Evolutionary conservation across 441 rosid species (phyloP).

Genomic region (Populus trichocarpa): DNA sequence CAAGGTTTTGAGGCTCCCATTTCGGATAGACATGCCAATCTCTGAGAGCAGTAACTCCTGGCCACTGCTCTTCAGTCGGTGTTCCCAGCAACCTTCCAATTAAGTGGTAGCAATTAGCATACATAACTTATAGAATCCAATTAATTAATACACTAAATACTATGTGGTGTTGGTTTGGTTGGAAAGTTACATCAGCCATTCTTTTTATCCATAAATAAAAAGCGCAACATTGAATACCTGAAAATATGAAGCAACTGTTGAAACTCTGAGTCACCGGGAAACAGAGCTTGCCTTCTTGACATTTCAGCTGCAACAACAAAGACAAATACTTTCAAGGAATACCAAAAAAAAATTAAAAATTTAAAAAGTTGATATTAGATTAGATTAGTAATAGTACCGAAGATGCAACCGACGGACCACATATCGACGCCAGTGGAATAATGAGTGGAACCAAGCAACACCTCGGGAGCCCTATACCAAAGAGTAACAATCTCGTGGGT

Average conservation of each 20-base stretch:
- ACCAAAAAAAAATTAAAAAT: background rate
- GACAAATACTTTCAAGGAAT: too few relatives aligned
- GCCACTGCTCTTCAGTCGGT: constrained; percentile 85
- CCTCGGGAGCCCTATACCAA: constrained; percentile 96
- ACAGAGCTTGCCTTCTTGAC: constrained; percentile 83
- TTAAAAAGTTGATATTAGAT: background rate
- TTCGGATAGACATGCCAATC: constrained; percentile 95
- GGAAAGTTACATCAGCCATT: background rate
- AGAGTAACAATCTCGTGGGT: constrained; percentile 97
- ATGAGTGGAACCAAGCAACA: constrained; percentile 81
- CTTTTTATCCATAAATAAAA: background rate
- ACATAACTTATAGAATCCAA: background rate
- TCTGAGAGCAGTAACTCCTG: constrained; percentile 71
- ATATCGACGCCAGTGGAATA: constrained; percentile 87
- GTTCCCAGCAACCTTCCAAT: constrained; percentile 75
- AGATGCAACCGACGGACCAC: constrained; percentile 99
- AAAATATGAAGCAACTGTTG: constrained; percentile 94
- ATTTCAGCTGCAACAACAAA: constrained; percentile 58
- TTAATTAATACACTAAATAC: background rate
- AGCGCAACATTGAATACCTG: constrained; percentile 42
- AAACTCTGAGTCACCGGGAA: constrained; percentile 94
- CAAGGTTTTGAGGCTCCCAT: constrained; percentile 82
- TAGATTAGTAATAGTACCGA: constrained; percentile 34
- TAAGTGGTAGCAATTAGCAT: background rate
- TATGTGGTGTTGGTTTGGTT: background rate